These are phyloP conservation scores for Komagataella pastoris DNA, from an alignment of 805 yeast species.

Conservation along the genomic window DNA sequence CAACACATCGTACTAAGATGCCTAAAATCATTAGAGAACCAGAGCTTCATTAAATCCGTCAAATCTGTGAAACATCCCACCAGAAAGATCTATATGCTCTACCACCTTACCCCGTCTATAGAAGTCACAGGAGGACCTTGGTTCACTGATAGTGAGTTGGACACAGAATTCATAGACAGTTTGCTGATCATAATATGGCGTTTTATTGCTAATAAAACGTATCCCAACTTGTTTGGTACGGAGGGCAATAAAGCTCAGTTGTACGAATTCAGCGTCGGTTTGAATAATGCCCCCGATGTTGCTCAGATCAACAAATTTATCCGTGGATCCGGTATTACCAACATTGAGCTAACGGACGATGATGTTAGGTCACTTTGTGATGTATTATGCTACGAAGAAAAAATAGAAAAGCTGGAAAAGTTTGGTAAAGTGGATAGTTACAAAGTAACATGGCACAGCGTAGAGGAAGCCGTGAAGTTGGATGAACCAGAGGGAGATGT, in stretches of 20 bases:
- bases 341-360: conserved; percentile 59
- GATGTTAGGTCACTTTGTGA: conserved; percentile 80
- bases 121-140: conserved; percentile 99
- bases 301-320: conserved; percentile 69
- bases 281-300: conserved; percentile 52
- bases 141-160: conserved; percentile 94
- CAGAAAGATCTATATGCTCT: conserved; percentile 90
- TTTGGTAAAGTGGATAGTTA: conserved; percentile 47
- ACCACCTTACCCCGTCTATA: conserved; percentile 82
- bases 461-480: conserved; percentile 39
- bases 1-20: conserved; percentile 84
- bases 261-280: conserved; percentile 27
- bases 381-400: conserved; percentile 79
- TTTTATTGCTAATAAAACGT: conserved; percentile 62
- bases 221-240: conserved; percentile 55
- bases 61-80: conserved; percentile 88
- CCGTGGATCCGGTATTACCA: conserved; percentile 55
- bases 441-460: conserved; percentile 75
- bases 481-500: not conserved
- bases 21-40: conserved; percentile 65
- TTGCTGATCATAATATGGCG: conserved; percentile 80
- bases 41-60: conserved; percentile 75
- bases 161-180: conserved; percentile 83
- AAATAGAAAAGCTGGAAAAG: conserved; percentile 67
- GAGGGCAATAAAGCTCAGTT: conserved; percentile 19